Evolutionary conservation across 169 alveolate species (phyloP).

Genomic region (Plasmodium knowlesi): DNA sequence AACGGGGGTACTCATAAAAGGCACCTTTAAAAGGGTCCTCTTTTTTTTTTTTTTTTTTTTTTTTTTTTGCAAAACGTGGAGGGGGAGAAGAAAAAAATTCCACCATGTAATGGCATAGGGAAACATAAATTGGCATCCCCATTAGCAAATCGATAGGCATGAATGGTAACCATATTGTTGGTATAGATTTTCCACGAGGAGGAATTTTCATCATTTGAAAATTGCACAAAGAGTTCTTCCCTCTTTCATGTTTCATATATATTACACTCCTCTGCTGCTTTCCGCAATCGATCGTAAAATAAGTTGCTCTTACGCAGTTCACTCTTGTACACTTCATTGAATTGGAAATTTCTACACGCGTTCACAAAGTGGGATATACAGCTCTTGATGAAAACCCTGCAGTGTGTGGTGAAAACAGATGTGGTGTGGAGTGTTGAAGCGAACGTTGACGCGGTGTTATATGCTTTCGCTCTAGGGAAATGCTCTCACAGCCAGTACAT

Average conservation of each 20-base stretch:
- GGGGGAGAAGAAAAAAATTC: neutral
- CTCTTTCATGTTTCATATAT: conserved; percentile 1
- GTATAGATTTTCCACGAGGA: neutral
- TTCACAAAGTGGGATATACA: conserved; percentile 40
- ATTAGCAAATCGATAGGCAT: neutral
- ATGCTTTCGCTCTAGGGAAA: neutral
- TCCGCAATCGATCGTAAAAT: conserved; percentile 36
- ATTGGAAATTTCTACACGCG: conserved; percentile 31
- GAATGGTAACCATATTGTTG: neutral
- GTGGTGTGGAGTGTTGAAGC: neutral
- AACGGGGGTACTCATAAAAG: neutral
- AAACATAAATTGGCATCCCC: neutral
- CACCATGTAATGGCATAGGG: neutral
- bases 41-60: neutral
- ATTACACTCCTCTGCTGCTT: conserved; percentile 44
- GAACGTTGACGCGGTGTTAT: neutral
- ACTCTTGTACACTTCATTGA: conserved; percentile 19
- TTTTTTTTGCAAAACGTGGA: neutral
- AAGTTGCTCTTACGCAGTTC: conserved; percentile 7
- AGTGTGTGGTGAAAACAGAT: neutral
- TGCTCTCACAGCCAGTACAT: neutral
- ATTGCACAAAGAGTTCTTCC: neutral
- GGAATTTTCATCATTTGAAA: neutral
- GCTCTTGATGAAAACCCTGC: conserved; percentile 56
- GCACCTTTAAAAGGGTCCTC: neutral